Evolutionary conservation across 2,329 filamentous ascomycete species (phyloP).

Genomic region (Scedosporium dehoogii): DNA sequence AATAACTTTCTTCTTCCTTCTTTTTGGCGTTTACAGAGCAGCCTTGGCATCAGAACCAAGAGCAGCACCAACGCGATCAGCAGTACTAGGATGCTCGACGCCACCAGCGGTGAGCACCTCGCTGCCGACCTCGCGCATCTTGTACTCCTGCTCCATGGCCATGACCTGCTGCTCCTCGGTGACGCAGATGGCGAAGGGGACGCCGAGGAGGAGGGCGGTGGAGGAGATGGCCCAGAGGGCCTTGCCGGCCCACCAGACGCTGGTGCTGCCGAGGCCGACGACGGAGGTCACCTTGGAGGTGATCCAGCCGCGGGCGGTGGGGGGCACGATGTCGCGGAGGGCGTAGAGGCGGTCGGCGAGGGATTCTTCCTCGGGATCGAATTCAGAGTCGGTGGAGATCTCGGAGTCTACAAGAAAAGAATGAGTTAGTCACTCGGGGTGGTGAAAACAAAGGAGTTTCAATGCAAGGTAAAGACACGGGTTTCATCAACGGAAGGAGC

Average conservation of each 20-base stretch:
- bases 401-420: conserved; percentile 53
- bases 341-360: conserved; percentile 62
- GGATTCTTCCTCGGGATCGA: conserved; percentile 47
- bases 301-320: conserved; percentile 60
- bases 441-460: not conserved
- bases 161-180: conserved; percentile 93
- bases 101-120: conserved; percentile 46
- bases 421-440: conserved; percentile 3
- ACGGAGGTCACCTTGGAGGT: conserved; percentile 51
- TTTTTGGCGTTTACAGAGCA: conserved; percentile 31
- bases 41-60: conserved; percentile 38
- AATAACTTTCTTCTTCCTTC: too few species aligned
- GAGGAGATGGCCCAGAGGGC: conserved; percentile 86
- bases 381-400: conserved; percentile 72
- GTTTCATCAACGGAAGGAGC: not conserved
- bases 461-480: not conserved
- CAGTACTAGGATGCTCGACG: conserved; percentile 24
- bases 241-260: conserved; percentile 67
- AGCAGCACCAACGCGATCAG: conserved; percentile 38
- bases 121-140: conserved; percentile 85
- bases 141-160: conserved; percentile 96
- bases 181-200: conserved; percentile 87
- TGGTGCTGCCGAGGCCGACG: conserved; percentile 35
- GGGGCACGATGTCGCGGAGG: conserved; percentile 66
- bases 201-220: conserved; percentile 77